These are phyloP conservation scores for Ramaria sp. DNA, from an alignment of 768 basidiomycete species.

Conservation along the genomic window DNA sequence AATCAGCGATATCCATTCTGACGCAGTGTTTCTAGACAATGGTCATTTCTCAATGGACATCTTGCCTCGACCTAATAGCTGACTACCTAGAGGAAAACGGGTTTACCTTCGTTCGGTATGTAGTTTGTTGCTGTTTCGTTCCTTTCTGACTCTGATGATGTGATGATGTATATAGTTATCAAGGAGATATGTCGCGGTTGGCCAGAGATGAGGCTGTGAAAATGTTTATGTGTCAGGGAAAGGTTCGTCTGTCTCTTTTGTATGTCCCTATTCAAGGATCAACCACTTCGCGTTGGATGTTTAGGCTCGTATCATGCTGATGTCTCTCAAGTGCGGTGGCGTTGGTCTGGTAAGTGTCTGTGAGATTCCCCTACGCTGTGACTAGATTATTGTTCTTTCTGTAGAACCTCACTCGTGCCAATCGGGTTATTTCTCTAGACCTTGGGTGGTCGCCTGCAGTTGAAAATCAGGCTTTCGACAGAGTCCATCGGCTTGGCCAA, in stretches of 20 bases:
- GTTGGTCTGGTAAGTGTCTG: conserved; percentile 7
- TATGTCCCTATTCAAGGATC: neutral
- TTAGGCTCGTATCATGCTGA: conserved; percentile 43
- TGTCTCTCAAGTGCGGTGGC: conserved; percentile 53
- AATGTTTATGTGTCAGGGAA: conserved; percentile 50
- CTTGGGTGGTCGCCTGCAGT: conserved; percentile 56
- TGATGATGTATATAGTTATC: conserved; percentile 29
- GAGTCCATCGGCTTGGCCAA: conserved; percentile 50
- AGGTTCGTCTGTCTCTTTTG: conserved; percentile 17
- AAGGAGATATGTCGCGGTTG: conserved; percentile 44
- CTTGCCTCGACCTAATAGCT: conserved; percentile 51
- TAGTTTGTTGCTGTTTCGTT: neutral
- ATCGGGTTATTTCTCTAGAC: conserved; percentile 53
- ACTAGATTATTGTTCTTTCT: neutral
- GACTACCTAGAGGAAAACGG: conserved; percentile 43
- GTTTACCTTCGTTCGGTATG: conserved; percentile 45
- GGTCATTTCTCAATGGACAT: conserved; percentile 63
- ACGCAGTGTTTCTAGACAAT: conserved; percentile 30
- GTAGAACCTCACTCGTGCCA: conserved; percentile 46
- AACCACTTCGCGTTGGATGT: neutral
- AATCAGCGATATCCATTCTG: neutral
- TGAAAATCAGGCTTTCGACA: conserved; percentile 51
- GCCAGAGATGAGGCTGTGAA: conserved; percentile 45
- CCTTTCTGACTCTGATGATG: neutral
- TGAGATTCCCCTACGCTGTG: neutral